Percentiles rank a stretch among this genome's conserved stretches.
Evolutionary conservation across 352 stramenopile genomes (phyloP).

Genomic region (Pythium dissotocum): DNA sequence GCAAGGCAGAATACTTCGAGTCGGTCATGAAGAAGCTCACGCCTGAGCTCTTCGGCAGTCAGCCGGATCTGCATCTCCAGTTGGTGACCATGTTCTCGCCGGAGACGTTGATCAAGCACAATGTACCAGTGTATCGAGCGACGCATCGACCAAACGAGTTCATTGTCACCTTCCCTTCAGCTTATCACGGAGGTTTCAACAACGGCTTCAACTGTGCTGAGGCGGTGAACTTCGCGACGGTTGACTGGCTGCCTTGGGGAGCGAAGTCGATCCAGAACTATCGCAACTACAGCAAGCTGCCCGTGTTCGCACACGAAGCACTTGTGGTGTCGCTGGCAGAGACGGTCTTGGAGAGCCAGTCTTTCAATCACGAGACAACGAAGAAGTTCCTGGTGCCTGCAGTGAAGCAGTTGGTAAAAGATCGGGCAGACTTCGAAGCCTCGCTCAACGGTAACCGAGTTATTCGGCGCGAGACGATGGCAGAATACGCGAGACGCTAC

Average conservation of each 20-base stretch:
- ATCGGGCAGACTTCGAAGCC: constrained; percentile 55
- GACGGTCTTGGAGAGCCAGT: constrained; percentile 54
- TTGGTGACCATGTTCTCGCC: constrained; percentile 88
- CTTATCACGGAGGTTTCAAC: constrained; percentile 98
- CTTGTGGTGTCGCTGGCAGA: constrained; percentile 78
- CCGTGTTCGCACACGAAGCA: constrained; percentile 87
- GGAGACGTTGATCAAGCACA: constrained; percentile 67
- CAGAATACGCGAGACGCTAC: constrained; percentile 35
- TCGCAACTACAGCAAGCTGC: constrained; percentile 73
- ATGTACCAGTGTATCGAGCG: constrained; percentile 94
- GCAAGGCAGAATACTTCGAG: constrained; percentile 91
- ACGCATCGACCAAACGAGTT: constrained; percentile 97
- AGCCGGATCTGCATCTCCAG: constrained; percentile 95
- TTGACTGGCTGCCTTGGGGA: constrained; percentile 89
- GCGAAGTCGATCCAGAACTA: constrained; percentile 75
- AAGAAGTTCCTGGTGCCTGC: constrained; percentile 60
- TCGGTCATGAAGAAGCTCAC: constrained; percentile 90
- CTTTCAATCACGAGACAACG: constrained; percentile 52
- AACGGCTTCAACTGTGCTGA: constrained; percentile 95
- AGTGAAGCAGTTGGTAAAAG: constrained; percentile 56
- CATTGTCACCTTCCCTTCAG: constrained; percentile 98
- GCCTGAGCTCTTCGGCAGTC: constrained; percentile 93
- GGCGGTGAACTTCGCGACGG: constrained; percentile 89
- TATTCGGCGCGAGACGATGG: constrained; percentile 49
- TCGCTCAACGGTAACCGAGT: constrained; percentile 37